Percentiles rank a stretch among this genome's conserved stretches.
Evolutionary conservation across 768 basidiomycete species (phyloP).

Genomic region (Collybia mongolica): DNA sequence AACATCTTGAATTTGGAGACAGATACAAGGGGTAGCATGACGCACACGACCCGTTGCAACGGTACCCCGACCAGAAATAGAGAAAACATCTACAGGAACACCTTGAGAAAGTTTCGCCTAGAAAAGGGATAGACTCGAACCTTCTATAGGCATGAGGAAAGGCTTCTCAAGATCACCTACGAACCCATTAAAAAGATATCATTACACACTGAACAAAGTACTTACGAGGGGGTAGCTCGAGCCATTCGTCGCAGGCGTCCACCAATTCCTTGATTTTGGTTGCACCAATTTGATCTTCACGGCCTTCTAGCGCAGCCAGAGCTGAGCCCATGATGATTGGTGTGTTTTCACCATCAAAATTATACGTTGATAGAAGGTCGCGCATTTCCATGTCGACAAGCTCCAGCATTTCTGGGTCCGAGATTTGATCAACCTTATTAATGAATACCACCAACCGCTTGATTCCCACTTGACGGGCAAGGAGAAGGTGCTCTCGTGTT

Average conservation of each 20-base stretch:
- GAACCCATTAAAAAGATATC: constrained; percentile 1
- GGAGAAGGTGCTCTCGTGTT: constrained; percentile 95
- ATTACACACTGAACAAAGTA: constrained; percentile 8
- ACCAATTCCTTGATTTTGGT: constrained; percentile 82
- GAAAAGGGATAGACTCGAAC: constrained; percentile 27
- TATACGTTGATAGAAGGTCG: constrained; percentile 87
- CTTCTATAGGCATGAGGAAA: constrained; percentile 94
- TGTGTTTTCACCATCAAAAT: constrained; percentile 95
- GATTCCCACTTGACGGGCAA: constrained; percentile 97
- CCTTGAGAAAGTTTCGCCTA: constrained; percentile 1
- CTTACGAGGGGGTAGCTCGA: constrained; percentile 89
- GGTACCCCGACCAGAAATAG: constrained; percentile 97
- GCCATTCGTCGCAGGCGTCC: constrained; percentile 88
- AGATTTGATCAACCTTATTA: constrained; percentile 97
- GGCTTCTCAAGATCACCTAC: constrained; percentile 95
- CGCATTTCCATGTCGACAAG: constrained; percentile 99
- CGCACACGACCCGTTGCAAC: constrained; percentile 91
- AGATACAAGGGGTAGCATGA: constrained; percentile 2
- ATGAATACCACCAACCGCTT: constrained; percentile 98
- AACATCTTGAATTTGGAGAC: neutral
- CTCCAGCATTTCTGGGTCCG: constrained; percentile 97
- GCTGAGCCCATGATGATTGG: constrained; percentile 99
- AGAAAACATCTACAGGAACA: constrained; percentile 71
- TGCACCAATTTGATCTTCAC: constrained; percentile 75
- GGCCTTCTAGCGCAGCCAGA: constrained; percentile 89